A percentile compares a stretch with the other conserved stretches of the same genome.
Evolutionary conservation across 345 rosid genomes (phyloP).

Genomic region (Pugionium cornutum): DNA sequence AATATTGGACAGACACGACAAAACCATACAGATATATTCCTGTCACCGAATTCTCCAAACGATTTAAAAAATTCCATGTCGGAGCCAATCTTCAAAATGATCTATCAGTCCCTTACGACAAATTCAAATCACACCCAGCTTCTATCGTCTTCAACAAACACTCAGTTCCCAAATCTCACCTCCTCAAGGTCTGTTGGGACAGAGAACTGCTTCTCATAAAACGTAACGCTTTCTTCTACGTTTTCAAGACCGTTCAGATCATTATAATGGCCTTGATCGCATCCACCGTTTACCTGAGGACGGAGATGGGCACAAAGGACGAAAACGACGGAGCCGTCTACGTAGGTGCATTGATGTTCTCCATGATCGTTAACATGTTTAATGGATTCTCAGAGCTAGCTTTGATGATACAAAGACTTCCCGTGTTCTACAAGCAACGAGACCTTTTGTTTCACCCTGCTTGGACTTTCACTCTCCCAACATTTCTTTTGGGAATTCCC

Average conservation of each 20-base stretch:
- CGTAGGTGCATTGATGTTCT: conserved; percentile 53
- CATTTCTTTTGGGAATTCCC: conserved; percentile 65
- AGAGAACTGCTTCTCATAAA: conserved; percentile 71
- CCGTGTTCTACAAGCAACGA: conserved; percentile 91
- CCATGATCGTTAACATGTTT: conserved; percentile 73
- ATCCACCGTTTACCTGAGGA: conserved; percentile 66
- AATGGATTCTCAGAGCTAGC: conserved; percentile 87
- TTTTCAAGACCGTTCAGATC: conserved; percentile 73
- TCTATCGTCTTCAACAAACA: conserved; percentile 64
- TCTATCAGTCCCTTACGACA: conserved; percentile 65
- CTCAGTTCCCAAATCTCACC: conserved; percentile 61
- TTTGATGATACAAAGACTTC: conserved; percentile 69
- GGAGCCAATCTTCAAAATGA: conserved; percentile 60
- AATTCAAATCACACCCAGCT: conserved; percentile 63
- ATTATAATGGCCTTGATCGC: conserved; percentile 56
- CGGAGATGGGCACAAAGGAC: conserved; percentile 55
- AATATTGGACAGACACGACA: conserved; percentile 69
- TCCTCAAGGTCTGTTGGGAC: conserved; percentile 76
- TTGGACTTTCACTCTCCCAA: conserved; percentile 83
- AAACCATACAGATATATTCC: conserved; percentile 67
- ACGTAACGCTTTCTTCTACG: conserved; percentile 69
- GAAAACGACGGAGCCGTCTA: conserved; percentile 53
- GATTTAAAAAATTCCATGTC: conserved; percentile 66
- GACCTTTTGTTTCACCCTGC: conserved; percentile 84
- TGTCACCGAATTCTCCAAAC: conserved; percentile 60